Evolutionary conservation across 2,329 filamentous ascomycete species (phyloP), one percentile per base, ranked within the genome.

Genomic region (Monosporascus sp.): DNA sequence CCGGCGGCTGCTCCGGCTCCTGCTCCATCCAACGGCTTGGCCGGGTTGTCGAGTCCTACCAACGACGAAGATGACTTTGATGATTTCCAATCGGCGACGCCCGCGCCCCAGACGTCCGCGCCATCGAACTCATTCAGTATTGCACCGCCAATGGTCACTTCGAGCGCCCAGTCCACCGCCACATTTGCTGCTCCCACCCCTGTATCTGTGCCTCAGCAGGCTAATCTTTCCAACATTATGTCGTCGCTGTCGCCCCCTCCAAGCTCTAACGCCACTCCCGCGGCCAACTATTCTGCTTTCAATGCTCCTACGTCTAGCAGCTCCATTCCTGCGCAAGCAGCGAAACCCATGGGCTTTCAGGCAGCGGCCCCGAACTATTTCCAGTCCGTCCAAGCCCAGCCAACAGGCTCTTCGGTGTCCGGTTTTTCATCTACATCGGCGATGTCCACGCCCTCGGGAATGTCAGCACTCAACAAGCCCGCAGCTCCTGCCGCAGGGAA

Each of bases 1-100:
- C 64, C 70, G 11, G 57, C 64, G 2, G 66, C 77, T 5, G 69
- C 76, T 11, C 64, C 70, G 11, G 57, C 64, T 2, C 66, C 77
- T 5, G 76, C 74, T 0, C 75, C 70, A 59, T 75, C 80, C 9
- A 75, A 73, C 47, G 69, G 69, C 15, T 61, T 84, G 48, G 75
- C 76, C 45, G 72, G 76, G 17, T 67, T 85, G 48, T 65, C 69
- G 17, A 67, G 73, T 44, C 65, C 72, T 17, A 71, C 72, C 31
- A 76, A 76, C 50, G 87, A 89, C 57, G 93, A 97, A 59, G 92
- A 96, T 61, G 94, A 97, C 58, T 97, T 97, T 66, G 94, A 97
- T 67, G 94, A 99, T 67, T 97, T 97, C 78, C 90, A 96, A 71
- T 96, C 91, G 20, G 93, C 93, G 15, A 76, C 88, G 3, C 82